These are phyloP conservation scores for Didymella segeticola DNA, from an alignment of 2,329 filamentous ascomycete species.

Conservation along the genomic window DNA sequence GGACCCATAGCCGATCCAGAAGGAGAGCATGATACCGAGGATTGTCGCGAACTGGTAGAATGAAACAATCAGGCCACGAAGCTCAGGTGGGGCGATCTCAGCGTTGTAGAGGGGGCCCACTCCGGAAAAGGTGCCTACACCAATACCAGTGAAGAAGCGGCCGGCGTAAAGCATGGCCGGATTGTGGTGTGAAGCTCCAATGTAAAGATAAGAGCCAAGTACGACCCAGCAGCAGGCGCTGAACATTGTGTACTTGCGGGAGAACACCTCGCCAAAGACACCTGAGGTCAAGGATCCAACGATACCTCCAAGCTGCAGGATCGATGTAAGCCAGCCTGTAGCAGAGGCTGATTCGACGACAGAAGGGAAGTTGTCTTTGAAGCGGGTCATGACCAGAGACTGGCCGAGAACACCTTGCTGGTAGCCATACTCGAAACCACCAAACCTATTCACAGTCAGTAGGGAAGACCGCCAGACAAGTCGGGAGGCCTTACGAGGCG, in stretches of 20 bases:
- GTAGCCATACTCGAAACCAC: constrained; percentile 62
- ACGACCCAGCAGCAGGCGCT: constrained; percentile 55
- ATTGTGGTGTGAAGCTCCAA: constrained; percentile 51
- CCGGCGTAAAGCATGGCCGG: constrained; percentile 57
- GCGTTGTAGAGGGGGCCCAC: constrained; percentile 58
- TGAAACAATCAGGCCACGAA: constrained; percentile 38
- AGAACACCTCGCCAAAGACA: constrained; percentile 58
- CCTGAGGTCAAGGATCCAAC: constrained; percentile 57
- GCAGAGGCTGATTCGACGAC: constrained; percentile 56
- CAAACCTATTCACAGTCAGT: constrained; percentile 47
- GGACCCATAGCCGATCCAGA: constrained; percentile 41
- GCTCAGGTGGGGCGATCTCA: constrained; percentile 36
- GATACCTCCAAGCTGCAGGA: constrained; percentile 60
- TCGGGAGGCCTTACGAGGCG: constrained; percentile 31
- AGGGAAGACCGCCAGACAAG: neutral
- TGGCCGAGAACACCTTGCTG: constrained; percentile 63
- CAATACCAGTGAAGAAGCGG: constrained; percentile 58
- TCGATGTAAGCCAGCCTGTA: constrained; percentile 60
- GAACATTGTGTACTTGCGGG: constrained; percentile 62
- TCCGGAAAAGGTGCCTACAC: constrained; percentile 57
- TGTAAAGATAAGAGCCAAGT: constrained; percentile 52
- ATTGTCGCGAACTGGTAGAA: constrained; percentile 42
- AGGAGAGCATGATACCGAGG: constrained; percentile 41
- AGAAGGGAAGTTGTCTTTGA: constrained; percentile 58
- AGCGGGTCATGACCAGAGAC: constrained; percentile 61